Base-by-base conservation (phyloP, 2,329 filamentous ascomycete genomes). In the Pezicula radicicola region DNA sequence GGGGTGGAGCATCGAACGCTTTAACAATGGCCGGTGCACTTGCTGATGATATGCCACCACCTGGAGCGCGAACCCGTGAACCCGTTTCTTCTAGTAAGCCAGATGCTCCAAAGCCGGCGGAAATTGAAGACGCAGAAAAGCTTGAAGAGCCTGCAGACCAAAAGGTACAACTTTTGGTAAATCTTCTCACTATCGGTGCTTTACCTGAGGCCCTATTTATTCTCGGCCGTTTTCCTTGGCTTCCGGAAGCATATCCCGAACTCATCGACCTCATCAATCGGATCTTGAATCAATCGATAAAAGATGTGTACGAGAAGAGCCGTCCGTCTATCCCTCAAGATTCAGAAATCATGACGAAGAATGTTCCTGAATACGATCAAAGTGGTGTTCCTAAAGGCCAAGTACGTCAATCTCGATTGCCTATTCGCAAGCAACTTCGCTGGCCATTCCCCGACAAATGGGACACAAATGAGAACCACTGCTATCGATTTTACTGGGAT, bases 401-500 rank as follows among this genome's bases (percentile, higher is more conserved):
- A 43, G 77, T 91, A 53, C 85, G 80, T 57, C 73, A 88, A 36
- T 74, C 68, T 35, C 77, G 84, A 48, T 76, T 83, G 25, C 72
- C 78, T 3, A 72, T 81, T n/a, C 83, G 83, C 60, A 88, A 87
- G 63, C 78, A 83, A 15, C 75, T 94, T 57, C 83, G 89, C 55
- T 97, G 93, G 93, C 88, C 91, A 4, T 87, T 88, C 61, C 83
- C 91, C 5, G 92, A 96, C 61, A 85, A 83, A 59, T 79, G 79
- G 57, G 89, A 94, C 63, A 84, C 83, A 25, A 85, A 85, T 50
- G 89, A 91, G 60, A 85, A 86, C 18, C 79, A 80, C n/a, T 82
- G 76, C 12, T 97, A 97, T 68, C 84, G 88, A 33, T 97, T 95
- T 67, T 99, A 99, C 69, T 97, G 94, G 85, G 91, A 96, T 53